Percentiles rank a stretch among this genome's conserved stretches.
These are phyloP conservation scores for Ichthyophthirius multifiliis DNA, from an alignment of 169 alveolate species.

Conservation along the genomic window DNA sequence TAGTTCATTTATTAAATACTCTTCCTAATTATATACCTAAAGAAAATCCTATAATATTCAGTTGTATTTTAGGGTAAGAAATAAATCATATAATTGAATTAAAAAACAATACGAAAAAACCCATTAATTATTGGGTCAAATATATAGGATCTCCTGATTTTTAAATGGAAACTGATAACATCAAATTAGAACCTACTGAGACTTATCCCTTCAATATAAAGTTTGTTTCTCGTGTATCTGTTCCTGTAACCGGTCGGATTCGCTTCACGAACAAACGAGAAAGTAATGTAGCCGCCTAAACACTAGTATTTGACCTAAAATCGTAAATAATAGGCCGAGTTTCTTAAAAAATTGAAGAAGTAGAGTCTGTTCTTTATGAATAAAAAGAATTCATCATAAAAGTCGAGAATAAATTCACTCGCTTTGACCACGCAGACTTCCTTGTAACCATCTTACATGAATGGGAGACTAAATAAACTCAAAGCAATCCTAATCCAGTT, in stretches of 20 bases:
- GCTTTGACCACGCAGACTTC: slow-evolving; percentile 72
- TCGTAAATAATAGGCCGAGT: slow-evolving; percentile 80
- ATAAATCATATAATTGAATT: slow-evolving; percentile 84
- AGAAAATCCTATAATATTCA: slow-evolving; percentile 76
- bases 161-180: slow-evolving; percentile 55
- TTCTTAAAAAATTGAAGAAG: slow-evolving; percentile 60
- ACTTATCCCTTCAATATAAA: slow-evolving; percentile 82
- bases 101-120: slow-evolving; percentile 82
- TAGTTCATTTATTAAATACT: slow-evolving; percentile 76
- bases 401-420: slow-evolving; percentile 18
- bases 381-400: slow-evolving; percentile 75
- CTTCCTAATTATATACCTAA: slow-evolving; percentile 91
- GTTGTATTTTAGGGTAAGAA: slow-evolving; percentile 85
- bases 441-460: slow-evolving; percentile 51
- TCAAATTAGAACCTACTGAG: slow-evolving; percentile 74
- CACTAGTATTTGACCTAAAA: slow-evolving; percentile 83
- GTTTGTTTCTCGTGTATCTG: slow-evolving; percentile 77
- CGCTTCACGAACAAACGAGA: slow-evolving; percentile 81
- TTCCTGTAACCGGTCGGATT: slow-evolving; percentile 76
- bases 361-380: slow-evolving; percentile 78
- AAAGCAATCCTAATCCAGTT: slow-evolving; percentile 7
- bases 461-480: slow-evolving; percentile 23
- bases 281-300: slow-evolving; percentile 83
- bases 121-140: slow-evolving; percentile 79
- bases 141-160: slow-evolving; percentile 84